These are phyloP conservation scores for Echium plantagineum DNA, from an alignment of 257 asterid species.

Conservation along the genomic window DNA sequence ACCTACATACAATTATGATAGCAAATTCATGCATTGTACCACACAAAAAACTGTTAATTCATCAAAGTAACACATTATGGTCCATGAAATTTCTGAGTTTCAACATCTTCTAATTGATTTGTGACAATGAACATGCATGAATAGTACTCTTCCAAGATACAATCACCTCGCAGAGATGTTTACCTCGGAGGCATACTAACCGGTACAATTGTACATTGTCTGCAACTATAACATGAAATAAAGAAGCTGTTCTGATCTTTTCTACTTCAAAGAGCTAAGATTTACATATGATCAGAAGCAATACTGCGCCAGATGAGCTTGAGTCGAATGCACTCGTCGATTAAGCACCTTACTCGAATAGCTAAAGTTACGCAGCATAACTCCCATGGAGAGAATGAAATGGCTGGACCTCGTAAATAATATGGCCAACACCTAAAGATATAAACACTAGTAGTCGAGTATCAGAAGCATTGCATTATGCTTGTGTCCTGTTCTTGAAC, in stretches of 20 bases:
- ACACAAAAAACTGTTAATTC: not conserved
- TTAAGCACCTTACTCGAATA: not conserved
- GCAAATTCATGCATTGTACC: not conserved
- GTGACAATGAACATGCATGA: constrained; percentile 7
- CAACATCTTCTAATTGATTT: constrained; percentile 6
- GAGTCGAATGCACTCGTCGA: not conserved
- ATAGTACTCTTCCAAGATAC: constrained; percentile 1
- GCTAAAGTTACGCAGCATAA: constrained; percentile 9
- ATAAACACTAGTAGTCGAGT: not conserved
- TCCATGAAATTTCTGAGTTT: not conserved
- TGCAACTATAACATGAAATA: not conserved
- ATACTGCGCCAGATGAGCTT: not conserved
- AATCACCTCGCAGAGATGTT: constrained; percentile 15
- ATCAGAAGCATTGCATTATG: not conserved
- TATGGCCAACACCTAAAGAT: not conserved
- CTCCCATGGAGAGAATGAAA: constrained; percentile 10
- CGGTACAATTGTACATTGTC: constrained; percentile 4
- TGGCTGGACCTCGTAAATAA: not conserved
- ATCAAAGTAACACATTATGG: not conserved
- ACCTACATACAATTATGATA: not conserved
- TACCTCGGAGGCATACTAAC: constrained; percentile 17
- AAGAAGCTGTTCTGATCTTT: constrained; percentile 10
- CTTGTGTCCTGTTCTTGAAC: constrained; percentile 41
- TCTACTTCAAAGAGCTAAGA: constrained; percentile 25
- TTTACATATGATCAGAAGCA: constrained; percentile 16